Evolutionary conservation across 352 stramenopile genomes (phyloP).

Genomic region (Pythium periplocum): DNA sequence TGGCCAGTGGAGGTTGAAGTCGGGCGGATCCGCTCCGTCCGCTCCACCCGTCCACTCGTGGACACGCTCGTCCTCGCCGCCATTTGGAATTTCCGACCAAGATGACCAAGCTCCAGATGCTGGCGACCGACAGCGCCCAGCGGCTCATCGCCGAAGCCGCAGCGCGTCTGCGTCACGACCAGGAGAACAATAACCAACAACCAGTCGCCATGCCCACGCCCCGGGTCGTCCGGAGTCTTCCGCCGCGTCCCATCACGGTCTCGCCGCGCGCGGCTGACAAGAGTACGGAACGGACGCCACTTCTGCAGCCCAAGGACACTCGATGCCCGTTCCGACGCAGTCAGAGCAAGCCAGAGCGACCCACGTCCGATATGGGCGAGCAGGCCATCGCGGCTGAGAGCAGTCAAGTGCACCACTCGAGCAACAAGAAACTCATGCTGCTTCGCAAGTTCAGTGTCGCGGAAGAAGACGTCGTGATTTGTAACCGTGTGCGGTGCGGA

Average conservation of each 20-base stretch:
- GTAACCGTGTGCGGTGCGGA: conserved; percentile 59
- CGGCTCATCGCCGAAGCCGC: conserved; percentile 10
- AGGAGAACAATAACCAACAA: neutral
- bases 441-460: conserved; percentile 60
- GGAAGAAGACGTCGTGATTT: conserved; percentile 65
- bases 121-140: conserved; percentile 3
- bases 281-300: no score
- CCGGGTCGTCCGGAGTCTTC: no score
- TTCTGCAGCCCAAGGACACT: neutral
- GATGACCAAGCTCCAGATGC: no score
- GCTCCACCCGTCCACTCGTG: neutral
- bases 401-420: conserved; percentile 22
- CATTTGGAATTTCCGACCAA: no score
- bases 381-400: conserved; percentile 40
- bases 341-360: conserved; percentile 49
- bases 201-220: no score
- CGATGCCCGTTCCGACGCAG: conserved; percentile 37
- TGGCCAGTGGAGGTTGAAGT: neutral
- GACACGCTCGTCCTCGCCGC: no score
- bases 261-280: no score
- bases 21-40: neutral
- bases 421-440: conserved; percentile 47
- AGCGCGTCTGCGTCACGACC: neutral
- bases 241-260: no score
- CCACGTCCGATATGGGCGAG: conserved; percentile 52